Conservation (phyloP, 2,329 filamentous ascomycete species). For the Pseudogymnoascus sp. region DNA sequence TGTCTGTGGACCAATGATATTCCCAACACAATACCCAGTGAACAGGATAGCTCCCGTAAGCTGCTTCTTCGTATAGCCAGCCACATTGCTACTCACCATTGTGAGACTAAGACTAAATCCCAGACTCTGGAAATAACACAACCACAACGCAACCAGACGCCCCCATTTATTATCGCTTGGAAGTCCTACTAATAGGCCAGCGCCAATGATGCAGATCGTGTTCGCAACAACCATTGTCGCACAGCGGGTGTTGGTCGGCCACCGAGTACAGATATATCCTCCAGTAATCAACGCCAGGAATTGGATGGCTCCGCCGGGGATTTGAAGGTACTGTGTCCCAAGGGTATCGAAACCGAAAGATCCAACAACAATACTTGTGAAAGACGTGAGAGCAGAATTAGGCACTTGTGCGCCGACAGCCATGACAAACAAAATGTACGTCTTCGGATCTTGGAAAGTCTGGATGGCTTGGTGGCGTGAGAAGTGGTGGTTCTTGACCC, state of each 20-base stretch:
- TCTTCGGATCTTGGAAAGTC: constrained; percentile 49
- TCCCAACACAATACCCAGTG: constrained; percentile 44
- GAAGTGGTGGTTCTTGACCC: constrained; percentile 51
- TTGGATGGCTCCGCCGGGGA: constrained; percentile 50
- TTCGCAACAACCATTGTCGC: constrained; percentile 49
- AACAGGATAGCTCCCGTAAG: constrained; percentile 43
- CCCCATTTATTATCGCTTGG: constrained; percentile 46
- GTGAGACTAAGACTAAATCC: constrained; percentile 46
- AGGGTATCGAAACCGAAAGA: constrained; percentile 67
- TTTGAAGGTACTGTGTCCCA: constrained; percentile 49
- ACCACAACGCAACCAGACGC: constrained; percentile 47
- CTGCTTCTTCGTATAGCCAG: constrained; percentile 48
- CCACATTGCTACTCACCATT: constrained; percentile 44
- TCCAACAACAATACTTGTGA: constrained; percentile 59
- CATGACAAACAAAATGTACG: constrained; percentile 52
- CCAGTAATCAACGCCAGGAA: constrained; percentile 44
- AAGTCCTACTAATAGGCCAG: constrained; percentile 43
- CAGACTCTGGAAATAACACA: constrained; percentile 46
- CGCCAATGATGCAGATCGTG: constrained; percentile 44
- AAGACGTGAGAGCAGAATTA: constrained; percentile 45
- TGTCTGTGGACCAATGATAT: constrained; percentile 39
- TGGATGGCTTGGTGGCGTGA: constrained; percentile 52
- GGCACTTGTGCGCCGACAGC: constrained; percentile 40
- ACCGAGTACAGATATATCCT: constrained; percentile 44
- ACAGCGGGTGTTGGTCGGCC: constrained; percentile 41